Conservation (phyloP, 75 land plant genomes). For the Picea sitchensis region DNA sequence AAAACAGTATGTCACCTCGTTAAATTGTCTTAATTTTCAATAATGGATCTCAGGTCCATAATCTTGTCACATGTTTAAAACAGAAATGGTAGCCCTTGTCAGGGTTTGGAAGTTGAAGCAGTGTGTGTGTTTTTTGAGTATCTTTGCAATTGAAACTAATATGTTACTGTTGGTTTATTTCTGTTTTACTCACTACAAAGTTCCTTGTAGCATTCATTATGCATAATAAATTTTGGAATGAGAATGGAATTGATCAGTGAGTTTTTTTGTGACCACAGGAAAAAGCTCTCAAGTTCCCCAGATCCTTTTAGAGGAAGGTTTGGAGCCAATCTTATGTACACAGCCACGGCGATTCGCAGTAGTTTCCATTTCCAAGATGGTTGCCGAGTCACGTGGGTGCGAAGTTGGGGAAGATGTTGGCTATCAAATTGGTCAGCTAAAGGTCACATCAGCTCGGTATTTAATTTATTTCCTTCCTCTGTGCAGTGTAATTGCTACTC, state of each 20-base stretch:
- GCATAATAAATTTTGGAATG: not conserved
- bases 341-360: conserved; percentile 94
- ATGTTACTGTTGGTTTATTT: not conserved
- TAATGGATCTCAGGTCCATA: not conserved
- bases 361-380: conserved; percentile 82
- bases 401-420: conserved; percentile 80
- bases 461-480: not conserved
- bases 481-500: not conserved
- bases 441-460: conserved; percentile 45
- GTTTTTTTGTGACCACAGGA: conserved; percentile 30
- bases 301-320: conserved; percentile 69
- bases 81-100: not conserved
- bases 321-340: conserved; percentile 76
- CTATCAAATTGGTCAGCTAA: conserved; percentile 85
- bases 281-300: conserved; percentile 96
- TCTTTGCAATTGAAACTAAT: not conserved
- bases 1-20: not conserved
- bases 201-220: not conserved
- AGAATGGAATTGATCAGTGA: not conserved
- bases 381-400: conserved; percentile 59
- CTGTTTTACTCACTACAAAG: not conserved
- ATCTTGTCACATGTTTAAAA: not conserved
- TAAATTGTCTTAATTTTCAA: not conserved
- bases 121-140: not conserved
- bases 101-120: not conserved